Base-by-base conservation (phyloP, 2,329 filamentous ascomycete genomes). In the Epichloe gansuensis region DNA sequence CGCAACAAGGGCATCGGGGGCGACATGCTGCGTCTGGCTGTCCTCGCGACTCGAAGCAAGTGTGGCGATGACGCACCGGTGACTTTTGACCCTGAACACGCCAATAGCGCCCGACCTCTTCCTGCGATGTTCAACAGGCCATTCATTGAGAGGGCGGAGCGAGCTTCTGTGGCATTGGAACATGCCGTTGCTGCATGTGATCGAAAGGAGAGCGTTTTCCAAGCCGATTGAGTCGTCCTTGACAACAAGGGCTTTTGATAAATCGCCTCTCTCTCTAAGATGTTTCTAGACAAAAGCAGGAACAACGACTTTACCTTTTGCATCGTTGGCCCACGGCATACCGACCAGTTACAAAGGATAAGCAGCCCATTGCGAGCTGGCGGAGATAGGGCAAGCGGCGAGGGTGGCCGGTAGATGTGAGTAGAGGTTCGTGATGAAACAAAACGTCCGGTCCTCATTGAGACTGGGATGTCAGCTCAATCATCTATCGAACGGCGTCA, bases 41-140 rank as follows among this genome's bases (percentile, higher is more conserved):
- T 90, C 6, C 74, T 74, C 57, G 64, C 83, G 47, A 82, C 84
- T 51, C 76, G 78, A 58, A 78, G 80, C 66, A 76, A 75, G 58
- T 80, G 82, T 48, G 85, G 86, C 28, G 75, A 76, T 46, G 77
- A 74, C 7, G 77, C 75, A 3, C 70, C 76, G 48, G 72, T 90
- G 52, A 77, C 80, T 12, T 93, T 94, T 65, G 85, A 83, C 4
- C 68, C 73, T n/a, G 79, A 85, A 54, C 88, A 94, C 73, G 88
- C 86, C 47, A 89, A 91, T 74, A 80, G 81, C 56, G 67, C 67
- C 34, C 73, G 77, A 59, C 67, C 85, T 12, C 64, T 88, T 43
- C 77, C 78, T 31, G 69, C 71, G 47, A 65, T 78, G 43, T 86
- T 86, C 61, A 83, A 83, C 61, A 68, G 70, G 1, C 67, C 69